These are phyloP conservation scores for Backusella australiensis DNA, from an alignment of 192 early-diverging fungal genomes.

Conservation along the genomic window DNA sequence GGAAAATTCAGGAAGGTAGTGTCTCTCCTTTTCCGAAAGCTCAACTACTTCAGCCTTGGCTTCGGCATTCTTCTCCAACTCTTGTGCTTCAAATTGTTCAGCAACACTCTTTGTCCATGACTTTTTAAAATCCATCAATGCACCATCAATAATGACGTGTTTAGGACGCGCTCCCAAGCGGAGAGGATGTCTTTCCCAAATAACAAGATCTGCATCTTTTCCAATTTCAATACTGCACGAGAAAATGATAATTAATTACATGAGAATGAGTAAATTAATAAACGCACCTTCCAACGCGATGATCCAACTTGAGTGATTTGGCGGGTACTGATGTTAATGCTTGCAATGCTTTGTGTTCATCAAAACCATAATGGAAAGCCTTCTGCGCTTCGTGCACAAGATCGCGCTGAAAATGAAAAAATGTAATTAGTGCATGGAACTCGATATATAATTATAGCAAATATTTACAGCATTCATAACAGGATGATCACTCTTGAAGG, in stretches of 20 bases:
- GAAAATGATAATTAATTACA: not conserved
- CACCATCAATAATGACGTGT: conserved; percentile 58
- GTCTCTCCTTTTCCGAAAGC: conserved; percentile 26
- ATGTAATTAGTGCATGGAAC: not conserved
- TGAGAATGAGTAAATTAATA: not conserved
- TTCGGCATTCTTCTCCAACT: conserved; percentile 10
- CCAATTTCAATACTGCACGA: conserved; percentile 35
- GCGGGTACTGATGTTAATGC: conserved; percentile 59
- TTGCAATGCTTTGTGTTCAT: conserved; percentile 42
- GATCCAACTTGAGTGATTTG: conserved; percentile 45
- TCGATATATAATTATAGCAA: not conserved
- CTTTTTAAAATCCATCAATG: conserved; percentile 38
- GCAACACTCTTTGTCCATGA: conserved; percentile 22
- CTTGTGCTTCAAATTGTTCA: not conserved
- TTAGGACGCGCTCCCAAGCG: conserved; percentile 58
- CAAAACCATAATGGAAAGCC: conserved; percentile 59
- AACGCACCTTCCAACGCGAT: conserved; percentile 47
- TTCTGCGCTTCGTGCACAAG: conserved; percentile 61
- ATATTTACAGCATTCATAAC: conserved; percentile 52
- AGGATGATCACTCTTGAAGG: conserved; percentile 66
- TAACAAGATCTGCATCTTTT: conserved; percentile 66
- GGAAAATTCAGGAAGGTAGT: conserved; percentile 28
- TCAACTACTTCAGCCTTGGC: conserved; percentile 21
- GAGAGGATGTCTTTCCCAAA: conserved; percentile 68
- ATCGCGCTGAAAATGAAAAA: conserved; percentile 39